Conservation (phyloP, 2,329 filamentous ascomycete genomes). For the Aspergillus brasiliensis region DNA sequence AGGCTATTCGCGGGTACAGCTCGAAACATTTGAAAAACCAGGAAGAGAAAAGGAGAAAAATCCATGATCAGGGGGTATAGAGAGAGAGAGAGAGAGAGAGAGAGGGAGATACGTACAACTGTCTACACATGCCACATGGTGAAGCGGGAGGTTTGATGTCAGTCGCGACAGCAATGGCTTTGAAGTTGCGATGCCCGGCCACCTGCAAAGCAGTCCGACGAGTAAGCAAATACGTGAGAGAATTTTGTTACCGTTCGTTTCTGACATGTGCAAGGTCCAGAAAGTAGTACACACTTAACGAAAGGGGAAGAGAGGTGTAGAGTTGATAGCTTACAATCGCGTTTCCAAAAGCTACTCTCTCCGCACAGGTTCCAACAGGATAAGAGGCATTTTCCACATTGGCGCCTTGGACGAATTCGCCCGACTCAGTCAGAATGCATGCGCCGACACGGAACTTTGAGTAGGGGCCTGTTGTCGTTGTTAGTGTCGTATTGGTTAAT, state of each 20-base stretch:
- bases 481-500: not conserved
- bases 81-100: not conserved
- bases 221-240: slow-evolving; percentile 9
- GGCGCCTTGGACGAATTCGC: slow-evolving; percentile 68
- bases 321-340: slow-evolving; percentile 60
- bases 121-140: slow-evolving; percentile 94
- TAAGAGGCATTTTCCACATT: slow-evolving; percentile 94
- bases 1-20: no score
- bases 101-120: slow-evolving; percentile 62
- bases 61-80: not conserved
- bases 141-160: slow-evolving; percentile 68
- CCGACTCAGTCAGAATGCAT: slow-evolving; percentile 66
- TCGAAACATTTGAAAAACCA: no score
- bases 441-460: slow-evolving; percentile 89
- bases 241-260: not conserved
- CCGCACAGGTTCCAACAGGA: slow-evolving; percentile 93
- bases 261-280: not conserved
- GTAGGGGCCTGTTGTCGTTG: slow-evolving; percentile 65
- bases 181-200: slow-evolving; percentile 60
- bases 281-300: not conserved
- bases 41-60: no score
- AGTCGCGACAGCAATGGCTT: slow-evolving; percentile 81
- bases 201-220: slow-evolving; percentile 31
- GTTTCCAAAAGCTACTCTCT: slow-evolving; percentile 82
- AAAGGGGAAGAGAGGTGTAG: not conserved